Conservation (phyloP, 805 yeast genomes). For the Saccharomycopsis sp. region DNA sequence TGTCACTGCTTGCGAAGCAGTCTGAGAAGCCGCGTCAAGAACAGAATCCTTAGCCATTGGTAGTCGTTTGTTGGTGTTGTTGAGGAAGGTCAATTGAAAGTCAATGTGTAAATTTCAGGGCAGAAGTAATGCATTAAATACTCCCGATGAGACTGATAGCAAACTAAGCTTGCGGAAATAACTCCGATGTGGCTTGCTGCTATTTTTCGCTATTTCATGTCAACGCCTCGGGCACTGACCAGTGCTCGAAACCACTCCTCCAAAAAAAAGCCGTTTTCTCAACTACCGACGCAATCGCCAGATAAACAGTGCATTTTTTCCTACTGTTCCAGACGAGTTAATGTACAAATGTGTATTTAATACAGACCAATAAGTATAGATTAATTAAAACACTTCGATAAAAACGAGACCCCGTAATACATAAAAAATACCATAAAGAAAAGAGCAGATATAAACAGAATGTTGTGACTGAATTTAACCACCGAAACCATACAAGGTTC, state of each 20-base stretch:
- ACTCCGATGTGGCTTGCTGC: too few species aligned
- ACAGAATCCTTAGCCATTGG: not conserved
- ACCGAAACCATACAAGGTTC: constrained; percentile 99
- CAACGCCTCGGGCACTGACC: not conserved
- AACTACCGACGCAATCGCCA: not conserved
- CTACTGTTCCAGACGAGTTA: too few species aligned
- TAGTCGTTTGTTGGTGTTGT: too few species aligned
- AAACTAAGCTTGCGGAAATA: too few species aligned
- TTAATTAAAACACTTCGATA: not conserved
- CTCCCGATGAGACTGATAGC: too few species aligned
- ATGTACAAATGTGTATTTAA: not conserved
- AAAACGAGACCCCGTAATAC: not conserved
- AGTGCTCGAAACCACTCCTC: not conserved
- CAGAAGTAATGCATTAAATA: too few species aligned
- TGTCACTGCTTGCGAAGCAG: not conserved
- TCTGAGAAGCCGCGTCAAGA: not conserved
- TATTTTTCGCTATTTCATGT: too few species aligned
- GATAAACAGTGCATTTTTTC: not conserved
- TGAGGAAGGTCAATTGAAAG: too few species aligned
- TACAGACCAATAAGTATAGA: not conserved
- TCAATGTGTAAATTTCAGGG: too few species aligned
- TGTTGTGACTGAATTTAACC: constrained; percentile 50
- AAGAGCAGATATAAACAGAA: not conserved
- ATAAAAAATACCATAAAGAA: not conserved
- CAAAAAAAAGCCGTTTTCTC: not conserved